A percentile compares a stretch with the other conserved stretches of the same genome.
These are phyloP conservation scores for Phaeodactylum tricornutum DNA, from an alignment of 108 stramenopile species.

Conservation along the genomic window DNA sequence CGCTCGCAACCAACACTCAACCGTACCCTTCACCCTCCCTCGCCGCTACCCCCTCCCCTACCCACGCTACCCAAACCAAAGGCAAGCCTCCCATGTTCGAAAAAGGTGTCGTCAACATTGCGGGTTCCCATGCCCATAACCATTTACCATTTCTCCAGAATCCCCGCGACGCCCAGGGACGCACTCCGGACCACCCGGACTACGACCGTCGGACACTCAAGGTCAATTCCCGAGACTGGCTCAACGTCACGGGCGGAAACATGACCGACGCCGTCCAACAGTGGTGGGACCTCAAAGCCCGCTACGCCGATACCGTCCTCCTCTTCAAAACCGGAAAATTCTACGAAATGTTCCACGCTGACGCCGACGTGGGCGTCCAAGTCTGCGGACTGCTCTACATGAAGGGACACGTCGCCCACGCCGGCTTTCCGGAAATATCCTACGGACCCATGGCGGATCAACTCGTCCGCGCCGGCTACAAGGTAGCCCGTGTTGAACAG, in stretches of 20 bases:
- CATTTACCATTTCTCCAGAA: conserved; percentile 67
- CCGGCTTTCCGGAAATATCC: conserved; percentile 93
- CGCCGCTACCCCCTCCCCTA: background rate
- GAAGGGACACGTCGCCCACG: conserved; percentile 93
- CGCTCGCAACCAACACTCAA: conserved; percentile 8
- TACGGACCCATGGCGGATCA: conserved; percentile 80
- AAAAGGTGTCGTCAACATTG: conserved; percentile 44
- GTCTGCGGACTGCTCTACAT: conserved; percentile 90
- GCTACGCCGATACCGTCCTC: conserved; percentile 93
- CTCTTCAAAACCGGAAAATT: conserved; percentile 99
- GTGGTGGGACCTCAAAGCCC: conserved; percentile 98
- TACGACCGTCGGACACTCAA: conserved; percentile 85
- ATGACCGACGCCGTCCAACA: conserved; percentile 85
- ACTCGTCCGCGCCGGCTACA: conserved; percentile 90
- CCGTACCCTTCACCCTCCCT: background rate
- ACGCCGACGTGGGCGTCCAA: conserved; percentile 92
- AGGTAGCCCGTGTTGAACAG: conserved; percentile 98
- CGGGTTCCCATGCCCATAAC: conserved; percentile 88
- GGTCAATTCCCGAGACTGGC: conserved; percentile 42
- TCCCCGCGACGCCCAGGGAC: conserved; percentile 52
- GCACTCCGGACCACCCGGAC: conserved; percentile 49
- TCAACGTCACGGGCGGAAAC: conserved; percentile 24
- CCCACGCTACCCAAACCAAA: background rate
- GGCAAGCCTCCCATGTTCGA: conserved; percentile 9
- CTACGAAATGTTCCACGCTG: conserved; percentile 84